Percentiles rank a stretch among this genome's conserved stretches.
Conservation (phyloP, 768 basidiomycete genomes). For the Leucosporidium yakuticum region DNA sequence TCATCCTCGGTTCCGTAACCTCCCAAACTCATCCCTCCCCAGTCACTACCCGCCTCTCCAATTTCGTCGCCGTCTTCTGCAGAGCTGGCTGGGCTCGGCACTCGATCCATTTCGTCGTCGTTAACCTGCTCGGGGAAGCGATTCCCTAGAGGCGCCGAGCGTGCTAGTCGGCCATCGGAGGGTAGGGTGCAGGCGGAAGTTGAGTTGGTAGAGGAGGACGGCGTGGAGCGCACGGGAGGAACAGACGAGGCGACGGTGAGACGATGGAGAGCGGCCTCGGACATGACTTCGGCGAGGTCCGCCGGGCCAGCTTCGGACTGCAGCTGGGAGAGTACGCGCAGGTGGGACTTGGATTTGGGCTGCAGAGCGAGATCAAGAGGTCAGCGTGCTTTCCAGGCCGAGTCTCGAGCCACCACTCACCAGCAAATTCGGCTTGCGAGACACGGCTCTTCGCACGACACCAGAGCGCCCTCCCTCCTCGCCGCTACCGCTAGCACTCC, state of each 20-base stretch:
- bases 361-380: background rate
- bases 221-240: conserved; percentile 15
- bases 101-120: background rate
- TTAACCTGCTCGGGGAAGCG: conserved; percentile 29
- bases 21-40: conserved; percentile 25
- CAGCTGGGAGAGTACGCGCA: conserved; percentile 31
- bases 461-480: conserved; percentile 2
- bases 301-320: conserved; percentile 16
- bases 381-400: too few relatives aligned
- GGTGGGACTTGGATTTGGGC: conserved; percentile 38
- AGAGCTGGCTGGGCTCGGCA: background rate
- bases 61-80: conserved; percentile 7
- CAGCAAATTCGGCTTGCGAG: conserved; percentile 26
- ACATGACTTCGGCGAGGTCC: conserved; percentile 34
- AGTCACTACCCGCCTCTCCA: conserved; percentile 24
- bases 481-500: conserved; percentile 23
- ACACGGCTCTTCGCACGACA: conserved; percentile 15
- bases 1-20: conserved; percentile 27
- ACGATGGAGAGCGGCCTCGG: conserved; percentile 36
- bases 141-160: conserved; percentile 18
- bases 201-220: conserved; percentile 1
- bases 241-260: conserved; percentile 26
- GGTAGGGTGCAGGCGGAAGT: background rate
- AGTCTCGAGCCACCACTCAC: conserved; percentile 7
- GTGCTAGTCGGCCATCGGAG: background rate